Base-by-base conservation (phyloP, 2,329 filamentous ascomycete genomes). In the Orbilia oligospora region DNA sequence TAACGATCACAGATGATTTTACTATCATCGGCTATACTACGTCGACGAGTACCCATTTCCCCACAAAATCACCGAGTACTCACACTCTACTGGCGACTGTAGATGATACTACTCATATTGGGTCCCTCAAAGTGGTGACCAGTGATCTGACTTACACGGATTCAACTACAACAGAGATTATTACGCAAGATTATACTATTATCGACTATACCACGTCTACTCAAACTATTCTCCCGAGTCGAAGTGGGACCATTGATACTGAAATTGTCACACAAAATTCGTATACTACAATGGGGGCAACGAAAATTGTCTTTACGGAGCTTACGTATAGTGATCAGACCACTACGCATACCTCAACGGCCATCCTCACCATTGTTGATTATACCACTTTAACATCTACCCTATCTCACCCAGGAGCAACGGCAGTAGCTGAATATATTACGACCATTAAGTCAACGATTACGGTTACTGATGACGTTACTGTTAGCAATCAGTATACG, bases 1-100 rank as follows among this genome's bases (percentile, higher is more conserved):
- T 48, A n/a, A 69, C 38, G 3, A 27, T 69, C n/a, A n/a, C n/a
- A n/a, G n/a, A n/a, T n/a, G n/a, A n/a, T n/a, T n/a, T n/a, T n/a
- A n/a, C n/a, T n/a, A n/a, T n/a, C n/a, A n/a, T n/a, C n/a, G 65
- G 56, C 20, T 56, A 68, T 33, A 68, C 65, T 12, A 68, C 48
- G 5, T 68, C 65, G 9, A 68, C 65, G 0, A 68, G 65, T 22
- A 56, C 53, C 9, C 53, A 22, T 14, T 38, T 56, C 16, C 53
- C 53, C 16, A 56, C 53, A 1, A 20, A 14, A 20, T 6, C 38
- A 38, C 53, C 53, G 8, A 56, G 27, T 38, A 56, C 30, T 20
- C 30, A 38, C n/a, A n/a, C n/a, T n/a, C 9, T 56, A 56, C 16
- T 56, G 53, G 53, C 53, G 2, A 56, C 49, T 16, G 49, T n/a